Conservation (phyloP, 2,329 filamentous ascomycete genomes). For the Fusarium longipes region DNA sequence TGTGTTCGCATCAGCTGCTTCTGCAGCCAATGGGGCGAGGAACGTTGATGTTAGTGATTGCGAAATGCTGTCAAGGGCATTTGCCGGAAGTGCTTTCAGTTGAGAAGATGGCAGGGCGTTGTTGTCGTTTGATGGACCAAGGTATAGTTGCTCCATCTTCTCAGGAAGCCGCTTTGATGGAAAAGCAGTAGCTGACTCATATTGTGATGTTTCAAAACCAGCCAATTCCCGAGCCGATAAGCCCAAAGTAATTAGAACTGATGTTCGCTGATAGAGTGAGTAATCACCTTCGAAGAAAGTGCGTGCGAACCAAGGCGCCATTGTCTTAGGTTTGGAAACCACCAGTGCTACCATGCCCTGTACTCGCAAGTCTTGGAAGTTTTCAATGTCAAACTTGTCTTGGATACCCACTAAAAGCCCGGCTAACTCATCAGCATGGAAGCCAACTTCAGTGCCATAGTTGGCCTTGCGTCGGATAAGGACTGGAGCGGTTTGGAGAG, state of each 20-base stretch:
- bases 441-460: conserved; percentile 87
- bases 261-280: conserved; percentile 84
- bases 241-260: conserved; percentile 84
- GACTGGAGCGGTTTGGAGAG: conserved; percentile 77
- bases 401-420: conserved; percentile 81
- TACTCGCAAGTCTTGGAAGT: conserved; percentile 79
- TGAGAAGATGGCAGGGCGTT: conserved; percentile 47
- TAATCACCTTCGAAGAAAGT: conserved; percentile 94
- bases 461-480: conserved; percentile 89
- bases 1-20: conserved; percentile 80
- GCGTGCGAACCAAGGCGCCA: conserved; percentile 86
- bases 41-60: conserved; percentile 76
- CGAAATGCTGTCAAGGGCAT: conserved; percentile 75
- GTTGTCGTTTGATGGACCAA: conserved; percentile 49
- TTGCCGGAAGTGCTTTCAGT: conserved; percentile 64
- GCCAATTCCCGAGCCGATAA: conserved; percentile 86
- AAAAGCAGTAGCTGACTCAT: conserved; percentile 68
- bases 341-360: conserved; percentile 86
- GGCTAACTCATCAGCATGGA: conserved; percentile 85
- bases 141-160: conserved; percentile 78
- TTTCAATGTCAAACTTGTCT: conserved; percentile 83
- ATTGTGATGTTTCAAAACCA: conserved; percentile 72
- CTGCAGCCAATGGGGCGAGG: conserved; percentile 82
- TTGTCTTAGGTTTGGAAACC: conserved; percentile 77
- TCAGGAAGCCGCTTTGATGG: conserved; percentile 83